Percentiles rank a stretch among this genome's conserved stretches.
These are phyloP conservation scores for Fistulifera solaris DNA, from an alignment of 108 stramenopile genomes.

Conservation along the genomic window DNA sequence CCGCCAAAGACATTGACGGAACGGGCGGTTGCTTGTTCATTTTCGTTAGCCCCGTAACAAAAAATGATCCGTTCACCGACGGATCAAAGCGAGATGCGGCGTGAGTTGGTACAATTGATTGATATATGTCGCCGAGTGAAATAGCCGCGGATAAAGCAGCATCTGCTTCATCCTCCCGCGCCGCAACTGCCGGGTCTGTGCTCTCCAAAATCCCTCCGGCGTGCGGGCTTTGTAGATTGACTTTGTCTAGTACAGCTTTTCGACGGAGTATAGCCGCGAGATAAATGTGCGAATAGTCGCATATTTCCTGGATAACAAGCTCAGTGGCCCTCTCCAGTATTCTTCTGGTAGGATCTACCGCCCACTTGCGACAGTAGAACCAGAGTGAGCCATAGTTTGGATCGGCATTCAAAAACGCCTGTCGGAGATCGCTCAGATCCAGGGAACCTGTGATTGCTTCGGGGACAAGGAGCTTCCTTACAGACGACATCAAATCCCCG, in stretches of 20 bases:
- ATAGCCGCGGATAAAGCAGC: slow-evolving; percentile 30
- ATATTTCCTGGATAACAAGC: slow-evolving; percentile 39
- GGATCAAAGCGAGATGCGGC: slow-evolving; percentile 33
- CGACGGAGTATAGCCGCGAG: slow-evolving; percentile 57
- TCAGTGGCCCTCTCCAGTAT: slow-evolving; percentile 47
- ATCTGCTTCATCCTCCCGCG: slow-evolving; percentile 38
- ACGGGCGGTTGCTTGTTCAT: slow-evolving; percentile 33
- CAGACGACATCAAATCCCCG: neutral
- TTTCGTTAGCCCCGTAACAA: slow-evolving; percentile 48
- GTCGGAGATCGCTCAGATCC: slow-evolving; percentile 36
- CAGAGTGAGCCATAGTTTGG: slow-evolving; percentile 96
- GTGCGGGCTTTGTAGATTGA: slow-evolving; percentile 17
- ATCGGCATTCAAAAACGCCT: slow-evolving; percentile 89
- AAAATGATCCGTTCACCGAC: slow-evolving; percentile 33
- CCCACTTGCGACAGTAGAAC: slow-evolving; percentile 81
- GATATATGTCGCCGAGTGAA: slow-evolving; percentile 31
- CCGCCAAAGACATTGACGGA: slow-evolving; percentile 31
- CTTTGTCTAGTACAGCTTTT: slow-evolving; percentile 33
- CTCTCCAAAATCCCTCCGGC: slow-evolving; percentile 3
- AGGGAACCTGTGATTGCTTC: neutral
- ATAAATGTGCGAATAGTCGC: slow-evolving; percentile 45
- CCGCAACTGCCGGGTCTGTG: slow-evolving; percentile 12
- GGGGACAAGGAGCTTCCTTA: neutral
- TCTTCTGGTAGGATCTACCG: slow-evolving; percentile 74
- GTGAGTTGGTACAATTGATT: slow-evolving; percentile 10